Conservation (phyloP, 495 filamentous ascomycete species). For the Barbatosphaeria neglecta region DNA sequence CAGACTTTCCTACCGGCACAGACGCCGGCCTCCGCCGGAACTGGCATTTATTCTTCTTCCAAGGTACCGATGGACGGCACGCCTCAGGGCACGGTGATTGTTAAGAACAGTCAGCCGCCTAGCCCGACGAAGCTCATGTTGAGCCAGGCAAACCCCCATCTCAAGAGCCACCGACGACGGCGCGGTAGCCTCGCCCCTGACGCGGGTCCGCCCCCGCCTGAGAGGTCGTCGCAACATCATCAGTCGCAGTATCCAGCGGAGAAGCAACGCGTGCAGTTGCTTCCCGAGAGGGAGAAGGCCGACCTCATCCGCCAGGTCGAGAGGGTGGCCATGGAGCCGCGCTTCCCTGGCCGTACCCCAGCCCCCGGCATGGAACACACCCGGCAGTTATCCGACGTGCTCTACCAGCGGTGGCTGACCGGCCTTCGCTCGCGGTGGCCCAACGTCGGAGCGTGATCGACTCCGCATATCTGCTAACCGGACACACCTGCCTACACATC, state of each 20-base stretch:
- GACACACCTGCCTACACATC: too few species aligned
- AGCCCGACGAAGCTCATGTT: constrained; percentile 54
- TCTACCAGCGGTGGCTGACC: constrained; percentile 83
- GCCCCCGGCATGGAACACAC: constrained; percentile 81
- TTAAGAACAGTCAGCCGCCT: constrained; percentile 21
- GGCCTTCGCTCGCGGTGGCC: constrained; percentile 74
- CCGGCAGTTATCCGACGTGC: constrained; percentile 75
- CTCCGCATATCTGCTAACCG: too few species aligned
- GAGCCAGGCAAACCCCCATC: constrained; percentile 73
- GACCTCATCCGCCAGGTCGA: constrained; percentile 25
- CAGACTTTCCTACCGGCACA: constrained; percentile 24
- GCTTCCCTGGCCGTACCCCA: constrained; percentile 35
- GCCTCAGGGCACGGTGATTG: constrained; percentile 32
- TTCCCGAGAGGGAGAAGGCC: constrained; percentile 7
- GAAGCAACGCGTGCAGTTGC: constrained; percentile 1
- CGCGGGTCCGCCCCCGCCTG: constrained; percentile 4
- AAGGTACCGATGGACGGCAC: constrained; percentile 17
- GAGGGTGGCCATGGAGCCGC: constrained; percentile 33
- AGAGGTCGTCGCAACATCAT: constrained; percentile 1
- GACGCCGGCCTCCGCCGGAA: constrained; percentile 4
- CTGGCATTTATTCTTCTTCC: too few species aligned
- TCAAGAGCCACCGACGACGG: constrained; percentile 63
- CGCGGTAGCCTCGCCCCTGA: constrained; percentile 43
- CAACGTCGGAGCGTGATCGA: constrained; percentile 4
- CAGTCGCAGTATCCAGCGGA: constrained; percentile 7